Percentiles rank a stretch among this genome's conserved stretches.
phyloP scores from a whole-genome alignment of 2,329 filamentous ascomycete species.

The Fonsecaea nubica region DNA sequence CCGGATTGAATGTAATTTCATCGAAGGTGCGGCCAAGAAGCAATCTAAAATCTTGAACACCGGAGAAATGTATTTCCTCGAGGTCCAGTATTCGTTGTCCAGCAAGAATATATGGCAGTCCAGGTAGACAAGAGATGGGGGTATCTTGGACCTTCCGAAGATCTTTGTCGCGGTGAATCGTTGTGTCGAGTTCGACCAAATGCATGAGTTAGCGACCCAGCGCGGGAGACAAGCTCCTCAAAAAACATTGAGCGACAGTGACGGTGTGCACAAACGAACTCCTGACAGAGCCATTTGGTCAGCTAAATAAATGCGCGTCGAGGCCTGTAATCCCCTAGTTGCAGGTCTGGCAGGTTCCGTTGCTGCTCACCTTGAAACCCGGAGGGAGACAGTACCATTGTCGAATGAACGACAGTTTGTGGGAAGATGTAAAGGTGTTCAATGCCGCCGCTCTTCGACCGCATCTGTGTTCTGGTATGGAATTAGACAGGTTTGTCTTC shows the following conservation, averaged over 20 bases:
- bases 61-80: background rate
- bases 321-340: background rate
- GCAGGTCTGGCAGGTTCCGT: background rate
- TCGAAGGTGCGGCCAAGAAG: background rate
- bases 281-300: background rate
- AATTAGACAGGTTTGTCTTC: background rate
- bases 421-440: background rate
- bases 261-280: background rate
- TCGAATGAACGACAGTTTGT: background rate
- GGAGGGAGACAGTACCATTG: background rate
- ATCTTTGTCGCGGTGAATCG: background rate
- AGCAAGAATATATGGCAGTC: background rate
- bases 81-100: background rate
- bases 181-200: background rate
- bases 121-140: background rate
- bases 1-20: background rate
- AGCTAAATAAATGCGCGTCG: background rate
- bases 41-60: background rate
- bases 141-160: background rate
- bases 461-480: background rate
- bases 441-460: background rate
- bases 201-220: background rate
- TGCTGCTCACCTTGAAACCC: background rate
- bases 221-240: no score
- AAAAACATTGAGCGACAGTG: background rate